Evolutionary conservation across 345 rosid species (phyloP).

Genomic region (Pugionium dolabratum): DNA sequence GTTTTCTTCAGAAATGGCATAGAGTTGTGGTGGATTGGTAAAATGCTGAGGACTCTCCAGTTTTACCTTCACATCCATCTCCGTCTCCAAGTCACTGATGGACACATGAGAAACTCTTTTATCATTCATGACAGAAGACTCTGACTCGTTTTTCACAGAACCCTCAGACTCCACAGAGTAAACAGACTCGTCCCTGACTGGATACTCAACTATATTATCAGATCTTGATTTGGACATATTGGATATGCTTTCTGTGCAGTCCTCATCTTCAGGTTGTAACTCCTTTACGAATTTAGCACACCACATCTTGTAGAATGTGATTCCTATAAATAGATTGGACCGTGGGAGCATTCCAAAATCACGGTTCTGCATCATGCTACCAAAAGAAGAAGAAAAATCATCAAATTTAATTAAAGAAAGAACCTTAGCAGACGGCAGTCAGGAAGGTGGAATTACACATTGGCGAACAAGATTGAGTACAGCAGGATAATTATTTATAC

Average conservation of each 20-base stretch:
- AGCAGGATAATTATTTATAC: not conserved
- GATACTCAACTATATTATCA: conserved; percentile 32
- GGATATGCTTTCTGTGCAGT: conserved; percentile 32
- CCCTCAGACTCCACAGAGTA: conserved; percentile 41
- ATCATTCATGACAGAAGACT: conserved; percentile 65
- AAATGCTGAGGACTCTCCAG: conserved; percentile 26
- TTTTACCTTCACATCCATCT: conserved; percentile 39
- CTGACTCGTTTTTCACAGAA: conserved; percentile 46
- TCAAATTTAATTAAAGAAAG: not conserved
- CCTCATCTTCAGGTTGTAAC: conserved; percentile 46
- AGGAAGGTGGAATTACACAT: not conserved
- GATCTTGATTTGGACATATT: conserved; percentile 40
- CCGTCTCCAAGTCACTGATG: conserved; percentile 22
- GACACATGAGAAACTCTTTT: conserved; percentile 35
- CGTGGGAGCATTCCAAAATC: conserved; percentile 52
- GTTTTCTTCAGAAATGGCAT: conserved; percentile 52
- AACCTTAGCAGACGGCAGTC: not conserved
- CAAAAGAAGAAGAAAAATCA: conserved; percentile 27
- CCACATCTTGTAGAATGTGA: conserved; percentile 68
- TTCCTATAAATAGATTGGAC: conserved; percentile 56
- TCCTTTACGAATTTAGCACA: conserved; percentile 46
- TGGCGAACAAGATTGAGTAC: not conserved
- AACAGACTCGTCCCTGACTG: conserved; percentile 39
- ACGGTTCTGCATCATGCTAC: conserved; percentile 59
- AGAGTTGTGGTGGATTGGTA: conserved; percentile 40